Base-by-base conservation (phyloP, 2,329 filamentous ascomycete species). In the Fonsecaea erecta region DNA sequence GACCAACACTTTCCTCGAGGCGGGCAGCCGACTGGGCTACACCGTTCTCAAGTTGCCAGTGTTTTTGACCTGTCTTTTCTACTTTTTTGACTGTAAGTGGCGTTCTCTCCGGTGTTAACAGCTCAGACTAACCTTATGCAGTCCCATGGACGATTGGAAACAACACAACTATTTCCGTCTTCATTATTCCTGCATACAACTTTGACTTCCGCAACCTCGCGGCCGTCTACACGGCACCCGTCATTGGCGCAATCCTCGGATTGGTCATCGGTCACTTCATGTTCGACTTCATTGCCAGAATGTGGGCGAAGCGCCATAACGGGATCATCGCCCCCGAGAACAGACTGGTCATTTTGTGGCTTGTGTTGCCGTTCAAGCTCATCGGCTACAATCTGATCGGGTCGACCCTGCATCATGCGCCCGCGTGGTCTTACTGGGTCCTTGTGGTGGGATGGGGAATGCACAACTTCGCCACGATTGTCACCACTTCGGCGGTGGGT, bases 291-390 rank as follows among this genome's bases (percentile, higher is more conserved):
- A 71, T 85, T 8, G 81, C 80, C 3, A 75, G 73, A 32, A 74
- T 78, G 40, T 84, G 82, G 68, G 81, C 82, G 40, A 74, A 75
- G 32, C 72, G 75, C 7, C 80, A 86, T 74, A 72, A 77, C 18
- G 83, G 83, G n/a, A 76, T 75, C 60, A 83, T 87, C 60, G 81
- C 84, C 68, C 83, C 85, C 55, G 84, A 87, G 73, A 81, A 79
- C n/a, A 81, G 85, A 9, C 79, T 87, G 14, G 76, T 78, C 26
- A 78, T 80, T 58, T 76, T 83, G 56, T 81, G 79, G 67, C 67
- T 84, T 21, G 77, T 80, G 1, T 74, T 82, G 7, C 76, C 80
- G 0, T 74, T 84, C 65, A 82, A 84, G 73, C 68, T 83, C 5
- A 67, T 77, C 14, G 82, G 82, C 0, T 72, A 72, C 62, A 71